Conservation (phyloP, 768 basidiomycete species). For the Naganishia friedmannii region DNA sequence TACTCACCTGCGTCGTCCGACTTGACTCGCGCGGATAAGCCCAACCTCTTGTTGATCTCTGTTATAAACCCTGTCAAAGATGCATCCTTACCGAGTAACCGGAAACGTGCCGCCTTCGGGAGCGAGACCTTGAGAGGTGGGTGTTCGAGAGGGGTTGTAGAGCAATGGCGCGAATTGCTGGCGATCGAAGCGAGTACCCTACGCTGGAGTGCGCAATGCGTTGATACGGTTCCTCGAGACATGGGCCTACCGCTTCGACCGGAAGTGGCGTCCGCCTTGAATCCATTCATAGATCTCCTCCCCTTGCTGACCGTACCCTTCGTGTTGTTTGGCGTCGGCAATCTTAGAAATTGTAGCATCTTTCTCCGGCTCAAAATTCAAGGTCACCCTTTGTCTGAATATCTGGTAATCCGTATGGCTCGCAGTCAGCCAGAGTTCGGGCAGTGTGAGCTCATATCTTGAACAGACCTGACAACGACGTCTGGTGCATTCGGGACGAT, state of each 20-base stretch:
- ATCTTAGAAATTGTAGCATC: slow-evolving; percentile 16
- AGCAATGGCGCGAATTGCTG: background rate
- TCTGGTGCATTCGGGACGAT: no score
- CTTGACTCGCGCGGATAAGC: background rate
- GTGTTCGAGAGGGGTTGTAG: background rate
- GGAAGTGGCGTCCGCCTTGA: background rate
- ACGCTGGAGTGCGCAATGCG: no score
- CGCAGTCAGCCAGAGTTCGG: no score
- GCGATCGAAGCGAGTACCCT: background rate
- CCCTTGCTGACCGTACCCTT: slow-evolving; percentile 2
- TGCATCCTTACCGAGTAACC: background rate
- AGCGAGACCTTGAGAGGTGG: background rate
- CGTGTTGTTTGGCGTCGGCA: slow-evolving; percentile 3
- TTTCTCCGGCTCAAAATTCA: slow-evolving; percentile 6
- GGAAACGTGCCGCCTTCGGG: background rate
- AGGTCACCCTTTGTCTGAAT: no score
- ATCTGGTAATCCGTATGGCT: no score
- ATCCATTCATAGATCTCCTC: slow-evolving; percentile 14
- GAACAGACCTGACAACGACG: no score
- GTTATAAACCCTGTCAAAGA: background rate
- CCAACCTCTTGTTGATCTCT: slow-evolving; percentile 1
- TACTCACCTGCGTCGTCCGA: background rate
- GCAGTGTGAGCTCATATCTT: no score
- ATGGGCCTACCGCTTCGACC: no score
- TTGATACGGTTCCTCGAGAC: no score